These are phyloP conservation scores for Crucihimalaya himalaica DNA, from an alignment of 345 rosid genomes.

Conservation along the genomic window DNA sequence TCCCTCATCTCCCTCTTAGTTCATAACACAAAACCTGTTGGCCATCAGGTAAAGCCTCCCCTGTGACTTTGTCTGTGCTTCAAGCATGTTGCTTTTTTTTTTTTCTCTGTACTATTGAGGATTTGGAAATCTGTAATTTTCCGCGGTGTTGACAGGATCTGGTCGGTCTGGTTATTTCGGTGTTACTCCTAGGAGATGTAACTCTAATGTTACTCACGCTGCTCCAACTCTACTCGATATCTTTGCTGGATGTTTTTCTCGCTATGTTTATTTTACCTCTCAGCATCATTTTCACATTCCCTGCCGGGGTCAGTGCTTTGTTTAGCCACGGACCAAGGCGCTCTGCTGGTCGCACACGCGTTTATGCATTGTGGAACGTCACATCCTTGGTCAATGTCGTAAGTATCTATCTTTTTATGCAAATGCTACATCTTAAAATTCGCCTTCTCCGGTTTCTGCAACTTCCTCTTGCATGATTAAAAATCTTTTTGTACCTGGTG, in stretches of 20 bases:
- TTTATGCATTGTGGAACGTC: constrained; percentile 88
- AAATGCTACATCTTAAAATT: not conserved
- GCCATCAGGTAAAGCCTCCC: constrained; percentile 73
- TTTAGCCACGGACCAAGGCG: constrained; percentile 91
- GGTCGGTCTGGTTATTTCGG: constrained; percentile 80
- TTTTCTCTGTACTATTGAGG: constrained; percentile 4
- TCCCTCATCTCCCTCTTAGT: constrained; percentile 63
- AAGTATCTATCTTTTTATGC: constrained; percentile 43
- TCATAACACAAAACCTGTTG: constrained; percentile 74
- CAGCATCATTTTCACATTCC: constrained; percentile 77
- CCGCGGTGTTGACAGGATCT: constrained; percentile 60
- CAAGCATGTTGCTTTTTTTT: constrained; percentile 11
- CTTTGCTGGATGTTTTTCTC: constrained; percentile 61
- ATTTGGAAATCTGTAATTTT: constrained; percentile 12
- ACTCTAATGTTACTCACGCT: constrained; percentile 85
- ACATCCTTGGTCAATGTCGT: constrained; percentile 80
- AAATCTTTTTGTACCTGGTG: not conserved
- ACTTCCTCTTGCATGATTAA: not conserved
- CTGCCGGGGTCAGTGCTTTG: constrained; percentile 89
- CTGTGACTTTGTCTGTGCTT: constrained; percentile 12
- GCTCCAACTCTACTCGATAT: constrained; percentile 90
- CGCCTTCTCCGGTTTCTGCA: constrained; percentile 15
- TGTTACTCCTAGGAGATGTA: constrained; percentile 73
- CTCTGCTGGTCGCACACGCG: constrained; percentile 80
- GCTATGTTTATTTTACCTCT: constrained; percentile 77